A percentile compares a stretch with the other conserved stretches of the same genome.
Evolutionary conservation across 192 early-diverging fungal genomes (phyloP).

Genomic region (Linnemannia elongata): DNA sequence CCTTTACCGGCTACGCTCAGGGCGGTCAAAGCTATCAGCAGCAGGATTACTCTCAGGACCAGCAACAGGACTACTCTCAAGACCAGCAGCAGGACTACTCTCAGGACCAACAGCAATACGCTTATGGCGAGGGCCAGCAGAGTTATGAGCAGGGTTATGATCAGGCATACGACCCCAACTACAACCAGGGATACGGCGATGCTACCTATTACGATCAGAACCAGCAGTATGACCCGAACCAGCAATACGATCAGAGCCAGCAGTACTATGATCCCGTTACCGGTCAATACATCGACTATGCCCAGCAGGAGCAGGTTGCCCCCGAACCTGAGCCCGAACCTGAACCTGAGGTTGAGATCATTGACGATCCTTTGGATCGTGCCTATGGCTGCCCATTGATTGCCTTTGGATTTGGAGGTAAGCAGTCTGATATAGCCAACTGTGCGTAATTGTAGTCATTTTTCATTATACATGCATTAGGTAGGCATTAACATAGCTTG

Average conservation of each 20-base stretch:
- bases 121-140: background rate
- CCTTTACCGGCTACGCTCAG: slow-evolving; percentile 12
- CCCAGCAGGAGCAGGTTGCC: slow-evolving; percentile 35
- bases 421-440: background rate
- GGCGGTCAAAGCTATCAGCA: slow-evolving; percentile 5
- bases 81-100: slow-evolving; percentile 5
- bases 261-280: slow-evolving; percentile 27
- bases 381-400: slow-evolving; percentile 69
- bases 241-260: background rate
- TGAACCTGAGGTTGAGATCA: slow-evolving; percentile 34
- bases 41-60: slow-evolving; percentile 18
- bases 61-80: slow-evolving; percentile 16
- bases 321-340: slow-evolving; percentile 36
- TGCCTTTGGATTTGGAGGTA: slow-evolving; percentile 83
- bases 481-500: background rate
- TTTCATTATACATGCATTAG: background rate
- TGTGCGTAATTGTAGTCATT: background rate
- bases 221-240: slow-evolving; percentile 3
- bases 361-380: slow-evolving; percentile 60
- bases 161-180: slow-evolving; percentile 26
- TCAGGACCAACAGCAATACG: slow-evolving; percentile 27
- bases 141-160: slow-evolving; percentile 35
- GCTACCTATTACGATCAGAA: slow-evolving; percentile 43
- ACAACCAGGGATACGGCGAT: slow-evolving; percentile 37
- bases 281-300: slow-evolving; percentile 39